phyloP scores from a whole-genome alignment of 2,329 filamentous ascomycete genomes.

The Fusarium verrucosum region DNA sequence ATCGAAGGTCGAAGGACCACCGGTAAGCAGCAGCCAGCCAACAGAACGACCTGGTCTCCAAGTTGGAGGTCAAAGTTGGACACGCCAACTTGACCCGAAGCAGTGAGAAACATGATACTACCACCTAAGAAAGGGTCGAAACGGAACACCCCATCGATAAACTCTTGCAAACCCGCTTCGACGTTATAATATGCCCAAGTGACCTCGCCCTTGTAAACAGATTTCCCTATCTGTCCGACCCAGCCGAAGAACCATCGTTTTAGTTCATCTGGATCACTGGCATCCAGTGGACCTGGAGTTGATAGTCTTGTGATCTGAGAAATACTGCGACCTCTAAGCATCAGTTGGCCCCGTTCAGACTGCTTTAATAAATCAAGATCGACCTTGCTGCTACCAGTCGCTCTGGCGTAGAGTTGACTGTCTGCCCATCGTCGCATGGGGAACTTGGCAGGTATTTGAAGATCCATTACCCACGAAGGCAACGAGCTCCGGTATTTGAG shows the following conservation, averaged over 20 bases:
- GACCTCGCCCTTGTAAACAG: slow-evolving; percentile 3
- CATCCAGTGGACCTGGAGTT: slow-evolving; percentile 4
- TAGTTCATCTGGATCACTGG: slow-evolving; percentile 3
- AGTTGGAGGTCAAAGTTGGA: slow-evolving; percentile 17
- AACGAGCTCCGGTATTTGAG: slow-evolving; percentile 4
- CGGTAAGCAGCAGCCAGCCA: slow-evolving; percentile 17
- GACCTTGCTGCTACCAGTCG: slow-evolving; percentile 13
- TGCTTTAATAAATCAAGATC: slow-evolving; percentile 12
- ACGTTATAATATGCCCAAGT: slow-evolving; percentile 8
- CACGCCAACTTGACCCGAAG: slow-evolving; percentile 13
- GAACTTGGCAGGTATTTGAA: slow-evolving; percentile 26
- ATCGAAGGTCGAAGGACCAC: background rate
- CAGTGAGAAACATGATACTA: slow-evolving; percentile 16
- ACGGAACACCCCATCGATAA: slow-evolving; percentile 17
- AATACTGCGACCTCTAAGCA: slow-evolving; percentile 1
- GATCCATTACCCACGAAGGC: slow-evolving; percentile 29
- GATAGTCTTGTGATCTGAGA: slow-evolving; percentile 17
- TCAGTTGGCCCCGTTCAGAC: slow-evolving; percentile 6
- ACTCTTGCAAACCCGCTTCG: slow-evolving; percentile 18
- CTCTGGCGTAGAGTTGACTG: slow-evolving; percentile 13
- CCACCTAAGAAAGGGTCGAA: slow-evolving; percentile 25
- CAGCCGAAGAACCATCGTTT: slow-evolving; percentile 21
- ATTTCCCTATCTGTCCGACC: slow-evolving; percentile 8
- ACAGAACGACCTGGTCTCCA: slow-evolving; percentile 13
- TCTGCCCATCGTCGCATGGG: slow-evolving; percentile 22